A percentile compares a stretch with the other conserved stretches of the same genome.
Evolutionary conservation across 169 alveolate genomes (phyloP).

Genomic region (Fabrea salina): DNA sequence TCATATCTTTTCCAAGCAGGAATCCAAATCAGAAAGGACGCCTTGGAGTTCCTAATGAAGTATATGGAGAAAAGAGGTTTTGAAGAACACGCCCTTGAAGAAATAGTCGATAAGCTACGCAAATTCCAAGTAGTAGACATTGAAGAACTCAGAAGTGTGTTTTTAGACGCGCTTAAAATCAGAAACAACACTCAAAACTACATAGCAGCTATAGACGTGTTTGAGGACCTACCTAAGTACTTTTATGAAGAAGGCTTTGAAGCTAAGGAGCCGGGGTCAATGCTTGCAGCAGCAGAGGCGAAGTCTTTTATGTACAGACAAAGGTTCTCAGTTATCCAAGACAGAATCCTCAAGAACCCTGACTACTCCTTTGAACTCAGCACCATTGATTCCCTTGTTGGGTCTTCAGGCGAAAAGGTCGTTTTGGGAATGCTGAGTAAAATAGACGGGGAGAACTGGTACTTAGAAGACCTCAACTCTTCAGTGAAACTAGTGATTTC

Average conservation of each 20-base stretch:
- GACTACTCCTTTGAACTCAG: background rate
- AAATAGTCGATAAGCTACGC: background rate
- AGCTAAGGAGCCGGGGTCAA: background rate
- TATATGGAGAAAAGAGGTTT: background rate
- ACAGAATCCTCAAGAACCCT: background rate
- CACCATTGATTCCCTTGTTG: background rate
- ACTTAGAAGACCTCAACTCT: background rate
- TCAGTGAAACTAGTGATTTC: background rate
- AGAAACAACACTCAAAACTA: background rate
- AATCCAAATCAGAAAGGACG: background rate
- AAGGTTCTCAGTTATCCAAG: background rate
- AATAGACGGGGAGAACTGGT: background rate
- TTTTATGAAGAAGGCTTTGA: background rate
- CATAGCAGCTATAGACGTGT: constrained; percentile 4
- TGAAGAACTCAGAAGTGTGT: background rate
- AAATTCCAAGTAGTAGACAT: background rate
- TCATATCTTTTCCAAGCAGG: too few relatives aligned
- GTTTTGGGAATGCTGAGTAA: constrained; percentile 2
- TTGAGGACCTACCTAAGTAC: background rate
- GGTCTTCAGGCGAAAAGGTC: background rate
- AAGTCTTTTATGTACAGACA: constrained; percentile 4
- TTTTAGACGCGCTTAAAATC: background rate
- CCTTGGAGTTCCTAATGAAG: background rate
- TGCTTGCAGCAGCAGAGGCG: background rate
- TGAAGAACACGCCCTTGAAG: background rate